These are phyloP conservation scores for Lipomyces starkeyi DNA, from an alignment of 805 yeast genomes.

Conservation along the genomic window DNA sequence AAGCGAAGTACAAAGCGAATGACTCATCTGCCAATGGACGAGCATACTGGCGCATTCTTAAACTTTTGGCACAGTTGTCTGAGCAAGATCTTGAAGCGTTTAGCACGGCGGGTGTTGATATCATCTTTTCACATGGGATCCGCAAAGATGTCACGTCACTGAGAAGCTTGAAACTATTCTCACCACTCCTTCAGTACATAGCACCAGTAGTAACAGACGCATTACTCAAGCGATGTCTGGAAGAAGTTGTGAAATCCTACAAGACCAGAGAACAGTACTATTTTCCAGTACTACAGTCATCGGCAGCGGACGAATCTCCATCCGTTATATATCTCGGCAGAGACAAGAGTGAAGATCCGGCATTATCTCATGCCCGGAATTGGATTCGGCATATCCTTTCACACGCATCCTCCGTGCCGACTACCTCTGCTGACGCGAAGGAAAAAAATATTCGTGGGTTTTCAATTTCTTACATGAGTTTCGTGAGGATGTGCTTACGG, in stretches of 20 bases:
- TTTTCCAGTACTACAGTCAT: not conserved
- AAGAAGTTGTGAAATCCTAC: constrained; percentile 3
- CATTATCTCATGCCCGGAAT: constrained; percentile 10
- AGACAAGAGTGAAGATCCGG: constrained; percentile 6
- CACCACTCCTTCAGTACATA: not conserved
- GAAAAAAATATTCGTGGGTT: not conserved
- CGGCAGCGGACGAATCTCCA: not conserved
- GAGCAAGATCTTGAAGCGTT: not conserved
- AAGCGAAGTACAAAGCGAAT: not conserved
- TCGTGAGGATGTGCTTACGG: not conserved
- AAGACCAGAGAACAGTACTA: not conserved
- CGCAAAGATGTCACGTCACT: not conserved
- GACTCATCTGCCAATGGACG: not conserved
- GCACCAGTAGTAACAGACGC: not conserved
- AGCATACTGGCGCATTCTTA: not conserved
- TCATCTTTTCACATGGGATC: not conserved
- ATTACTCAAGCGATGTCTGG: not conserved
- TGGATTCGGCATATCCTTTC: constrained; percentile 26
- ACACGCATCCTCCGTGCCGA: not conserved
- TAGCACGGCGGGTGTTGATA: not conserved
- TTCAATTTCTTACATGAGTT: not conserved
- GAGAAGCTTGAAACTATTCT: not conserved
- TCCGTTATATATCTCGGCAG: constrained; percentile 1
- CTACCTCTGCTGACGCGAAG: not conserved
- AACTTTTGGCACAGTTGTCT: not conserved